Percentiles rank a stretch among this genome's conserved stretches.
These are phyloP conservation scores for Tetrapisispora pingtungensis DNA, from an alignment of 805 yeast genomes.

Conservation along the genomic window DNA sequence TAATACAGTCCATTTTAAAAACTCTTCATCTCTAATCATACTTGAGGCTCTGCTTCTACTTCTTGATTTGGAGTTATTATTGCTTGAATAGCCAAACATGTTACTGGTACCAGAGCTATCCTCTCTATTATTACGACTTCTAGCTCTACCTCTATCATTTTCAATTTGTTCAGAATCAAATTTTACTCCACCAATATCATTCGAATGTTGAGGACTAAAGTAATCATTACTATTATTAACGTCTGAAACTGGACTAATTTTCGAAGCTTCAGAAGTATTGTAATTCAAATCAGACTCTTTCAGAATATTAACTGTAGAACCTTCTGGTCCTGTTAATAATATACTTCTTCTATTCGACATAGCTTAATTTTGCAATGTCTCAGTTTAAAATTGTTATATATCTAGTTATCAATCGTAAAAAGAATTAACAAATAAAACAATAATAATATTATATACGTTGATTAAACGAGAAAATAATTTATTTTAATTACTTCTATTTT, in stretches of 20 bases:
- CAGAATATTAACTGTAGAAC: slow-evolving; percentile 3
- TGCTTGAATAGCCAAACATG: not conserved
- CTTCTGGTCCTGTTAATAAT: slow-evolving; percentile 17
- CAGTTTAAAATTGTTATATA: too few species aligned
- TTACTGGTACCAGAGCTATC: slow-evolving; percentile 1
- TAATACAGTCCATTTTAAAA: slow-evolving; percentile 54
- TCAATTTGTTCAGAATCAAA: slow-evolving; percentile 24
- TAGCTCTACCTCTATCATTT: slow-evolving; percentile 24
- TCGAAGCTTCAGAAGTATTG: not conserved
- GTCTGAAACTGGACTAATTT: not conserved
- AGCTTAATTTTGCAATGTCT: not conserved
- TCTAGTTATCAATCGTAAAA: too few species aligned
- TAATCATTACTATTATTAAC: not conserved
- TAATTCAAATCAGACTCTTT: not conserved
- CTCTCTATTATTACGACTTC: slow-evolving; percentile 8
- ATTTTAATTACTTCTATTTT: too few species aligned
- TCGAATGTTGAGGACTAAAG: not conserved
- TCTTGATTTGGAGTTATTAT: slow-evolving; percentile 12
- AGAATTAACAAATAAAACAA: too few species aligned
- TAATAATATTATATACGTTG: too few species aligned
- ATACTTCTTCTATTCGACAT: slow-evolving; percentile 15
- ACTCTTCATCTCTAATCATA: slow-evolving; percentile 28
- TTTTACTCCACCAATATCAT: slow-evolving; percentile 12
- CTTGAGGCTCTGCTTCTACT: slow-evolving; percentile 26
- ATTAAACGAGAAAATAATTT: too few species aligned